Percentiles rank a stretch among this genome's conserved stretches.
Evolutionary conservation across 495 filamentous ascomycete genomes (phyloP).

Genomic region (Penicillium lividum): DNA sequence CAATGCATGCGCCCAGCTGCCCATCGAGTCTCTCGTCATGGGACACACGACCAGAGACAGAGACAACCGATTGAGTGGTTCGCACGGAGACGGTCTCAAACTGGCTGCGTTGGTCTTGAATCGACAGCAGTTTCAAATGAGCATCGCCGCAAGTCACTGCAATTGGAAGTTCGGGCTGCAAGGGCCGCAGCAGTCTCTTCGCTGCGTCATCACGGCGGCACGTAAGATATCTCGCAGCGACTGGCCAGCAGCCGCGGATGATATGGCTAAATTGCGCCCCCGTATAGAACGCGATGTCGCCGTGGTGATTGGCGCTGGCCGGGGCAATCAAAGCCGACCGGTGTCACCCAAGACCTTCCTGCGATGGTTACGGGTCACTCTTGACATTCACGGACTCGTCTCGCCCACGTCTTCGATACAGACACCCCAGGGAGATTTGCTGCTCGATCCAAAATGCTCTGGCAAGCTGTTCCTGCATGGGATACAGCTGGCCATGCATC

Average conservation of each 20-base stretch:
- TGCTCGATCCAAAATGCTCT: not conserved
- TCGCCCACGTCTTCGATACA: not conserved
- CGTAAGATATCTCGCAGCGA: not conserved
- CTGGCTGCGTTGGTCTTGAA: conserved; percentile 26
- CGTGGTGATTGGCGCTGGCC: not conserved
- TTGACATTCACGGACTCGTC: not conserved
- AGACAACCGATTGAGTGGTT: conserved; percentile 15
- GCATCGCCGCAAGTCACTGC: conserved; percentile 16
- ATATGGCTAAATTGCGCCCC: not conserved
- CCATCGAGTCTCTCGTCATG: conserved; percentile 10
- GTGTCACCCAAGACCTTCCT: not conserved
- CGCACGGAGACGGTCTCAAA: conserved; percentile 33
- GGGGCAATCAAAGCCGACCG: not conserved
- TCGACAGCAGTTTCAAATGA: conserved; percentile 20
- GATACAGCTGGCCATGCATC: not conserved
- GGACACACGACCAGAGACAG: conserved; percentile 7
- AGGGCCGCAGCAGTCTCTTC: not conserved
- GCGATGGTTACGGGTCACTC: not conserved
- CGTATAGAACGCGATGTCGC: not conserved
- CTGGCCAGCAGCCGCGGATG: not conserved
- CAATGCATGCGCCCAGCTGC: conserved; percentile 13
- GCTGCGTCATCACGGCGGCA: not conserved
- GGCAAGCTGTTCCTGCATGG: not conserved
- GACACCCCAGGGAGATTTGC: not conserved
- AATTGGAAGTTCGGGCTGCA: conserved; percentile 21